Evolutionary conservation across 345 rosid species (phyloP), one percentile per base, ranked within the genome.

Genomic region (Sisymbrium irio): DNA sequence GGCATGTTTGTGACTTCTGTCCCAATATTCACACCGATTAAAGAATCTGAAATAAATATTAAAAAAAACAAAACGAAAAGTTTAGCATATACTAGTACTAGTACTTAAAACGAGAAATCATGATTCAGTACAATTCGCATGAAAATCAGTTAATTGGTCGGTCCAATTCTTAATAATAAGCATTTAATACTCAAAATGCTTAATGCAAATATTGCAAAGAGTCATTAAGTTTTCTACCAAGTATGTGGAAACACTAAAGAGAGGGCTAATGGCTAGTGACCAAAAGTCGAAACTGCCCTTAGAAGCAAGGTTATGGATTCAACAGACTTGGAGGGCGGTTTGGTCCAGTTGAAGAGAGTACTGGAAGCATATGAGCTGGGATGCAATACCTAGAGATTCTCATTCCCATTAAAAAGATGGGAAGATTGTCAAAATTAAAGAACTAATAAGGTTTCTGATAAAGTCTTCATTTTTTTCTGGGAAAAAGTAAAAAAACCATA

Each of bases 1-100:
- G 98, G 97, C 97, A 96, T 89, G 75, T 90, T 81, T 1, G 98
- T 89, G 20, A 96, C 82, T 70, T 88, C 91, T 3, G 90, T 92
- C 36, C 98, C 99, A 12, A 96, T 78, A 80, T 96, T 96, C 67
- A 92, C 93, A 47, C 99, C 98, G 13, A 96, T 65, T 67, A 87
- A 86, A 46, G 95, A 86, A 82, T 85, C 99, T 91, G 85, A 61
- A 80, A 60, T 13, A 47, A 8, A 27, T 18, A 35, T 47, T 4
- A 1, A 18, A 33, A 54, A 53, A 61, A 10, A 7, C 10, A n/a
- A n/a, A n/a, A 54, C 37, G 60, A 28, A 54, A 32, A 7, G 30
- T 30, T 46, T 47, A 60, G 54, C 39, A 37, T 49, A 50, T 15
- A 6, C 25, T 22, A 22, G 25, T 22, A 22, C 25, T 20, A 18